Percentiles rank a stretch among this genome's conserved stretches.
Evolutionary conservation across 2,329 filamentous ascomycete species (phyloP).

Genomic region (Curvularia eragrostidis): DNA sequence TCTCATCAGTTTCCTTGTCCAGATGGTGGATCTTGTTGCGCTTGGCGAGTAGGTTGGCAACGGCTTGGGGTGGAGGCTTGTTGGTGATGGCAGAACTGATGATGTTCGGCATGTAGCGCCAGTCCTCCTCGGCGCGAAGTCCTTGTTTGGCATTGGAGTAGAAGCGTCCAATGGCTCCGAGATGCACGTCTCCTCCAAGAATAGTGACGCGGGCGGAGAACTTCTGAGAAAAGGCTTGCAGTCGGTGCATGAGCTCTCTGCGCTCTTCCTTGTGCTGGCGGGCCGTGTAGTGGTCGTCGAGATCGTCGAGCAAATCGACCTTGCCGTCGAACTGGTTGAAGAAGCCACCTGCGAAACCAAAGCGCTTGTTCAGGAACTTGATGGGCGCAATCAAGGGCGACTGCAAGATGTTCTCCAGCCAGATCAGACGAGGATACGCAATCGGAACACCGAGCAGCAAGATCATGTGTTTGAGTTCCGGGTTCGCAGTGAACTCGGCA

Average conservation of each 20-base stretch:
- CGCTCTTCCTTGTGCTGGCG: conserved; percentile 91
- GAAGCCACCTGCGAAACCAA: conserved; percentile 81
- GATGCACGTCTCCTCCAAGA: conserved; percentile 69
- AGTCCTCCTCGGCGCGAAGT: conserved; percentile 64
- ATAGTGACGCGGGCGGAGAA: conserved; percentile 67
- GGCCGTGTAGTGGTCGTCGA: conserved; percentile 82
- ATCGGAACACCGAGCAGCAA: conserved; percentile 76
- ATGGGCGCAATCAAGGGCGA: conserved; percentile 88
- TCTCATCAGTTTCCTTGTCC: conserved; percentile 68
- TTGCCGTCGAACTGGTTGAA: conserved; percentile 93
- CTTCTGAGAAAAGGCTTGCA: conserved; percentile 65
- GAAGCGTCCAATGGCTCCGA: conserved; percentile 69
- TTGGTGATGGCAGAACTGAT: conserved; percentile 71
- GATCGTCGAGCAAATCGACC: conserved; percentile 68
- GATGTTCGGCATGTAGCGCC: conserved; percentile 69
- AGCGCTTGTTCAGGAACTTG: conserved; percentile 87
- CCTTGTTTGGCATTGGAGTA: conserved; percentile 65
- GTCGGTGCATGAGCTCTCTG: conserved; percentile 69
- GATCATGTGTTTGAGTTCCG: conserved; percentile 67
- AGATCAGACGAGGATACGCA: conserved; percentile 76
- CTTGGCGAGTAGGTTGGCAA: conserved; percentile 68
- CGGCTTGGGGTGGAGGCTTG: conserved; percentile 69
- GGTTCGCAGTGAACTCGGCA: conserved; percentile 59
- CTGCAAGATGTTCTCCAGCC: conserved; percentile 90
- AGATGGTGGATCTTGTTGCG: conserved; percentile 72